A percentile compares a stretch with the other conserved stretches of the same genome.
phyloP scores from a whole-genome alignment of 164 flowering plant genomes.

The Houttuynia cordata region DNA sequence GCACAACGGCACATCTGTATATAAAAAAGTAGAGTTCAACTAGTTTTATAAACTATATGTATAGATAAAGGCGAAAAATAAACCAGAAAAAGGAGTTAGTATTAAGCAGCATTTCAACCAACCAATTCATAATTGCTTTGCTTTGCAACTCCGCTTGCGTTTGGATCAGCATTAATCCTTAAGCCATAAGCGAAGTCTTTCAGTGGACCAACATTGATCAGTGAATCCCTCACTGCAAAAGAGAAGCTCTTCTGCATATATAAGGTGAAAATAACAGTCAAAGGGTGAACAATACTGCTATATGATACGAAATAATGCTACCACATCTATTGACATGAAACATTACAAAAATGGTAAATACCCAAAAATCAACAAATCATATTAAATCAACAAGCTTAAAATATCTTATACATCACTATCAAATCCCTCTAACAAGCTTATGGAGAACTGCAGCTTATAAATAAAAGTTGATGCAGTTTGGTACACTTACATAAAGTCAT shows the following conservation, averaged over 20 bases:
- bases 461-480: too few relatives aligned
- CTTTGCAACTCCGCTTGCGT: conserved; percentile 82
- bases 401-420: background rate
- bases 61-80: too few relatives aligned
- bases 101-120: conserved; percentile 3
- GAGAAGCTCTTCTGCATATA: conserved; percentile 68
- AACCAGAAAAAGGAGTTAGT: too few relatives aligned
- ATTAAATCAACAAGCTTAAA: too few relatives aligned
- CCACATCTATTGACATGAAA: background rate
- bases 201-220: conserved; percentile 86
- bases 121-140: conserved; percentile 99
- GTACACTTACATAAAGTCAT: too few relatives aligned
- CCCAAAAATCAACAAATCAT: too few relatives aligned
- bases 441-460: background rate
- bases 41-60: too few relatives aligned
- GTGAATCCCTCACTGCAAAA: conserved; percentile 90
- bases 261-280: background rate
- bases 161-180: conserved; percentile 82
- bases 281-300: background rate
- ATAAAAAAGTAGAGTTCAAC: too few relatives aligned
- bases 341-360: too few relatives aligned
- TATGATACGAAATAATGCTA: background rate
- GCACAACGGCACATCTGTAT: too few relatives aligned
- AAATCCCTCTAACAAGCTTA: background rate
- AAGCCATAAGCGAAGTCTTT: conserved; percentile 93